These are phyloP conservation scores for Cynara cardunculus DNA, from an alignment of 129 eudicot genomes.

Conservation along the genomic window DNA sequence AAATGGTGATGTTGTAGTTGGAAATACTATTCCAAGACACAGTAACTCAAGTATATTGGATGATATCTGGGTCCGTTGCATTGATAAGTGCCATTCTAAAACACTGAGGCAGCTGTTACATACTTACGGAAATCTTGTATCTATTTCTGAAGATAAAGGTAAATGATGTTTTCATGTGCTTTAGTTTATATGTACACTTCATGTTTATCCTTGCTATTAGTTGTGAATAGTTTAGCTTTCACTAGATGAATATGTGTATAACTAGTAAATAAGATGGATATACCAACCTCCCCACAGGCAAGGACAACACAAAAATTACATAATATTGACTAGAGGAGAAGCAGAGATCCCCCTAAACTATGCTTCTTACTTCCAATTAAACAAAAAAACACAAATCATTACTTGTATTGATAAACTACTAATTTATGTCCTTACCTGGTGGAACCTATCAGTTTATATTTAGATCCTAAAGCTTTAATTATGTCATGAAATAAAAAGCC, in stretches of 20 bases:
- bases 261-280: background rate
- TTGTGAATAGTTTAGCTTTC: background rate
- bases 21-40: conserved; percentile 17
- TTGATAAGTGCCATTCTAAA: conserved; percentile 84
- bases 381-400: too few relatives aligned
- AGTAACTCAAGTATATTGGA: conserved; percentile 44
- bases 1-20: conserved; percentile 35
- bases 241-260: background rate
- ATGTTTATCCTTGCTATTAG: background rate
- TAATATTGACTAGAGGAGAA: too few relatives aligned
- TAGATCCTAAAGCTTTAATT: background rate
- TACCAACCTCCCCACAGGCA: too few relatives aligned
- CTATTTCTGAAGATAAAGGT: conserved; percentile 84
- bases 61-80: conserved; percentile 80
- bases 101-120: conserved; percentile 76
- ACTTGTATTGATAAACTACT: too few relatives aligned
- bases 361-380: too few relatives aligned
- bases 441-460: too few relatives aligned
- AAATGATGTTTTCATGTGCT: conserved; percentile 7
- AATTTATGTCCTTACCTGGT: too few relatives aligned
- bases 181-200: background rate
- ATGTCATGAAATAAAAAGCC: background rate
- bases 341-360: too few relatives aligned
- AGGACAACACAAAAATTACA: too few relatives aligned
- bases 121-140: conserved; percentile 66